Evolutionary conservation across 441 rosid species (phyloP), one percentile per base, ranked within the genome.

Genomic region (Adansonia grandidieri): DNA sequence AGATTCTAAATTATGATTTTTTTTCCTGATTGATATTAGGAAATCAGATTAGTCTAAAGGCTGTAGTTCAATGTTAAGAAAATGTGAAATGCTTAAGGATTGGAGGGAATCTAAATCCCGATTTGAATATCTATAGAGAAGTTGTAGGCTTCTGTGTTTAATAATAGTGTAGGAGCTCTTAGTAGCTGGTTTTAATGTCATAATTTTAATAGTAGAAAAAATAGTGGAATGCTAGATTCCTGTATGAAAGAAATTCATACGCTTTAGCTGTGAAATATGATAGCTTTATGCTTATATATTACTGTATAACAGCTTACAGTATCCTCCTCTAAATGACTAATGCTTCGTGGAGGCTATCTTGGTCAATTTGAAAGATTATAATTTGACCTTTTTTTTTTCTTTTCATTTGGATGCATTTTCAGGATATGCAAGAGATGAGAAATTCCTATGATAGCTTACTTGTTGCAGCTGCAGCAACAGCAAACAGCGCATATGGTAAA

Each of bases 361-460:
- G 5, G 56, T 74, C 32, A 22, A 60, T 40, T 74, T 44, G 54
- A 19, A 74, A 74, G 44, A 22, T 48, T 64, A 17, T 50, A 28
- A 22, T 24, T 50, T 6, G 28, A 63, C 37, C 4, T 32, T 32
- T 28, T 37, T 48, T 22, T 15, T 75, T 58, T 58, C 37, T 47
- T 14, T 15, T 2, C 4, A 22, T 69, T 82, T 74, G 63, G 48
- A 56, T 72, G 45, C 54, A 22, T 77, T 75, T 74, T 15, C 82
- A 97, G 99, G 98, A 93, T 66, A 89, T 97, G 98, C 97, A 88
- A 82, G 91, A 87, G 61, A 93, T 97, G 95, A 89, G 91, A 84
- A 85, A 93, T 66, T 92, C 98, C 83, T 97, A 95, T n/a, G 99
- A 97, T 84, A 92, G 98, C 86, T 88, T 97, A 77, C 96, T 97